Base-by-base conservation (phyloP, 176 grass and related monocot genomes). In the Cenchrus americanus region DNA sequence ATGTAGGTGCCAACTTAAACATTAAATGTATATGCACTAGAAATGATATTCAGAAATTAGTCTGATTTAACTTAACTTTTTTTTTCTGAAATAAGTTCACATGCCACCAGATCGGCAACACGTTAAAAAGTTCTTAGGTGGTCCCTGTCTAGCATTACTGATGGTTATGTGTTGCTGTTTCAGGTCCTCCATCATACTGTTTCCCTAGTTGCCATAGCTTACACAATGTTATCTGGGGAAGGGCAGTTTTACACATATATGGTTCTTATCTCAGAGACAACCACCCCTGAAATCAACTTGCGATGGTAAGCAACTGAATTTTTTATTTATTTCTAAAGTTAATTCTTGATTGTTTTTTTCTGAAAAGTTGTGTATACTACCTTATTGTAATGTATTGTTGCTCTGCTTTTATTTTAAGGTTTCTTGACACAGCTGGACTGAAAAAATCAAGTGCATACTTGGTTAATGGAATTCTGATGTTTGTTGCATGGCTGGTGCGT, bases 151-250 rank as follows among this genome's bases (percentile, higher is more conserved):
- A 50, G 49, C 66, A 78, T 52, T 70, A 55, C 79, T 86, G 65
- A 88, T 53, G 52, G 4, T 84, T 58, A 5, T 73, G 34, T 71
- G 6, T 68, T 94, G 49, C 47, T 42, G 60, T 88, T 90, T 81
- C 91, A 99, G 96, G 77, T 99, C 69, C 63, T 99, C 66, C 96
- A 99, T 83, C 96, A 99, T 80, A 85, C 91, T 48, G 80, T 99
- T 79, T 96, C 96, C 27, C 30, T 89, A 62, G 66, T 92, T 87
- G 83, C 96, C 79, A 78, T 99, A 92, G 89, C 81, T 84, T 99
- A 99, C 76, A 79, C 93, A 62, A 95, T 99, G 85, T 87, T 94
- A 51, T 89, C 89, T 47, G 89, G 91, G 61, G 96, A 99, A 90
- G 96, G 89, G 15, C 96, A 99, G 78, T 76, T 99, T 82, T 99